These are phyloP conservation scores for Dactylellina drechsleri DNA, from an alignment of 2,329 filamentous ascomycete genomes.

Conservation along the genomic window DNA sequence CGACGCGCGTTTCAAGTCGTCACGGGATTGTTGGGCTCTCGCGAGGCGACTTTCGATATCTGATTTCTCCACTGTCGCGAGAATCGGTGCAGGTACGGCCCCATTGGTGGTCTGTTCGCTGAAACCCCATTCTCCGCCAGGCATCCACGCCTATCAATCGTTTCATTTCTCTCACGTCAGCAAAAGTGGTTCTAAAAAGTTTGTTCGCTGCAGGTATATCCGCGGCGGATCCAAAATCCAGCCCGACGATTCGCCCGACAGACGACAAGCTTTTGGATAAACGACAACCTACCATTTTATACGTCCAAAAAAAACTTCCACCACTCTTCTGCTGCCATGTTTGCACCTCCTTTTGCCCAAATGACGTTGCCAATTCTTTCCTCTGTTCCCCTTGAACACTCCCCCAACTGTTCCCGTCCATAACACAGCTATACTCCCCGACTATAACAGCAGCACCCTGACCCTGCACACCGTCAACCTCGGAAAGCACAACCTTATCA, in stretches of 20 bases:
- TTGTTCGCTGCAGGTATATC: neutral
- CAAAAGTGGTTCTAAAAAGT: neutral
- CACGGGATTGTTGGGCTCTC: constrained; percentile 62
- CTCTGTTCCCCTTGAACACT: constrained; percentile 64
- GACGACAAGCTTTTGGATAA: neutral
- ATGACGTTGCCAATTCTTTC: constrained; percentile 63
- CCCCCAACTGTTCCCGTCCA: constrained; percentile 67
- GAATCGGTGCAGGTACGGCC: constrained; percentile 61
- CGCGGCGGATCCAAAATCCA: constrained; percentile 16
- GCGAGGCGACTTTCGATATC: constrained; percentile 59
- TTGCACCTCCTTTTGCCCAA: constrained; percentile 65
- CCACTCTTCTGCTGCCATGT: constrained; percentile 66
- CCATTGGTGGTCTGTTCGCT: constrained; percentile 64
- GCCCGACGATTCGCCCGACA: constrained; percentile 7
- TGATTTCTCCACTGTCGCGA: constrained; percentile 62
- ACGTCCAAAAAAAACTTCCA: constrained; percentile 71
- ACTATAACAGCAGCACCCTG: constrained; percentile 64
- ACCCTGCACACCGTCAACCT: constrained; percentile 60
- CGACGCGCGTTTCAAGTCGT: constrained; percentile 61
- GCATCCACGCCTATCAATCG: constrained; percentile 65
- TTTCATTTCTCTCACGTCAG: constrained; percentile 17
- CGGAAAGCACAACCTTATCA: constrained; percentile 61
- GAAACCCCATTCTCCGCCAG: constrained; percentile 72
- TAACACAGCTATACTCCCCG: constrained; percentile 70
- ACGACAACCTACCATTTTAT: constrained; percentile 64